These are phyloP conservation scores for Gossypium aridum DNA, from an alignment of 441 rosid species.

Conservation along the genomic window DNA sequence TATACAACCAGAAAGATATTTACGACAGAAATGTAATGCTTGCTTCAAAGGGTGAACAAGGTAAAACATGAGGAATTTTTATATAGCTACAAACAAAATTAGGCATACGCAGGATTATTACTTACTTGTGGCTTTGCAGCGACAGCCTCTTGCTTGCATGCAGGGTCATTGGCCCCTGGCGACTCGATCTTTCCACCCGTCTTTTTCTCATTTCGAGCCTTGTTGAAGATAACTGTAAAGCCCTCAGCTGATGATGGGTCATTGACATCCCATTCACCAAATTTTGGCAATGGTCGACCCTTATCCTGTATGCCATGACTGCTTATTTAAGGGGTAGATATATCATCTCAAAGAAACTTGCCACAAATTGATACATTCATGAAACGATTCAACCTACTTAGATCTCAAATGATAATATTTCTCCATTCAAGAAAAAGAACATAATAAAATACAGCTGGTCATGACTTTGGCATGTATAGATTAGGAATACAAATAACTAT, in stretches of 20 bases:
- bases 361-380: not conserved
- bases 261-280: constrained; percentile 86
- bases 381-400: not conserved
- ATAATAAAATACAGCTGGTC: not conserved
- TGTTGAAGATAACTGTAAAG: constrained; percentile 82
- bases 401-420: not conserved
- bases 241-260: constrained; percentile 51
- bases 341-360: not conserved
- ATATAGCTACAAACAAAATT: not conserved
- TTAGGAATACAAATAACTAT: not conserved
- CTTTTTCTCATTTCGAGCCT: constrained; percentile 88
- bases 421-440: not conserved
- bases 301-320: constrained; percentile 40
- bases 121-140: constrained; percentile 81
- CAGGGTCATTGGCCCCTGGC: constrained; percentile 36
- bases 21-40: not conserved
- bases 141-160: constrained; percentile 29
- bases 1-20: not conserved
- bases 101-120: not conserved
- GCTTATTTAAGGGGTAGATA: not conserved
- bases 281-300: constrained; percentile 83
- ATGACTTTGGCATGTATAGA: not conserved
- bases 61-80: not conserved
- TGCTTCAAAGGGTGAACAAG: not conserved
- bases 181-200: constrained; percentile 61